These are phyloP conservation scores for Sugiyamaella floridensis DNA, from an alignment of 805 yeast species.

Conservation along the genomic window DNA sequence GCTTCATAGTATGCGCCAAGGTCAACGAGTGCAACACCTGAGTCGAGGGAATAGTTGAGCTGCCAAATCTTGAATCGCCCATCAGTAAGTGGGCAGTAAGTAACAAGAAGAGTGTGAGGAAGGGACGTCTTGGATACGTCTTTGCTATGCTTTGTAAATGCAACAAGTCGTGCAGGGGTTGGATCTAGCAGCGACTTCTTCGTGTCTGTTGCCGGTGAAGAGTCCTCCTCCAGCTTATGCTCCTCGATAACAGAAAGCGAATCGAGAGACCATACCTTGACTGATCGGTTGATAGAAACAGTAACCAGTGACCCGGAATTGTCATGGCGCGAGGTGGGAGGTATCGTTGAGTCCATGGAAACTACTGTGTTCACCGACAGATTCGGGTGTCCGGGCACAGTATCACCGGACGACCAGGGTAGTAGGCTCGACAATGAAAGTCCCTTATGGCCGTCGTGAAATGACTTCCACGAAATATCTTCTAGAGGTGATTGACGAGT, in stretches of 20 bases:
- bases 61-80: constrained; percentile 40
- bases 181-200: constrained; percentile 26
- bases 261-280: constrained; percentile 56
- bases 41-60: constrained; percentile 17
- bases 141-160: constrained; percentile 9
- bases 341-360: constrained; percentile 26
- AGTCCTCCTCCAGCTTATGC: constrained; percentile 15
- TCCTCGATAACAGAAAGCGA: constrained; percentile 26
- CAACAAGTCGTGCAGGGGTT: constrained; percentile 28
- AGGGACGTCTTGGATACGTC: not conserved
- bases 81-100: constrained; percentile 39
- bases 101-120: constrained; percentile 24
- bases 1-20: constrained; percentile 27
- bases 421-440: constrained; percentile 24
- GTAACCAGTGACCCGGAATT: constrained; percentile 37
- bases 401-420: constrained; percentile 28
- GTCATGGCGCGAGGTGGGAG: constrained; percentile 12
- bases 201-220: constrained; percentile 1
- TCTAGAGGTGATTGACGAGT: constrained; percentile 25
- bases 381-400: constrained; percentile 39
- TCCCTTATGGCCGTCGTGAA: constrained; percentile 17
- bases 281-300: constrained; percentile 44
- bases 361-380: constrained; percentile 33
- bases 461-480: constrained; percentile 35
- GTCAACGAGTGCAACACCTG: constrained; percentile 21